These are phyloP conservation scores for Parascedosporium putredinis DNA, from an alignment of 2,329 filamentous ascomycete genomes.

Conservation along the genomic window DNA sequence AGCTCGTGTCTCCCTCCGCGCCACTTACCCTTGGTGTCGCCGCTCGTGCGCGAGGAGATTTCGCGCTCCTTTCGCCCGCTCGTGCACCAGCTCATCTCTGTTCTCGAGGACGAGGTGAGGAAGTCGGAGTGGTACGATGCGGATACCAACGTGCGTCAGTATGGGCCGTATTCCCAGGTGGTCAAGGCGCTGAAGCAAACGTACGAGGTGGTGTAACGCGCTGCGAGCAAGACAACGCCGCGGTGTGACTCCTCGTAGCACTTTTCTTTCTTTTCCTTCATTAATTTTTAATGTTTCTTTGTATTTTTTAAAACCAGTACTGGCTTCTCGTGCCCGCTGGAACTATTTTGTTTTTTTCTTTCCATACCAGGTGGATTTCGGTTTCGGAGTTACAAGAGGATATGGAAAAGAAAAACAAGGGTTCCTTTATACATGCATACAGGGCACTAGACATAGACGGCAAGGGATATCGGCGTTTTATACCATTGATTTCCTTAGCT, in stretches of 20 bases:
- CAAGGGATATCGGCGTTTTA: too few species aligned
- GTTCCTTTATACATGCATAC: too few species aligned
- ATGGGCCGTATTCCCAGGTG: slow-evolving; percentile 3
- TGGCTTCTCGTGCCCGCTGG: too few species aligned
- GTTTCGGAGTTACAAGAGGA: too few species aligned
- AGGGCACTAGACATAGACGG: too few species aligned
- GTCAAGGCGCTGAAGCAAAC: slow-evolving; percentile 5
- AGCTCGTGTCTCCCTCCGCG: slow-evolving; percentile 2
- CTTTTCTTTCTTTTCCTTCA: neutral
- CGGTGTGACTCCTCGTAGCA: neutral
- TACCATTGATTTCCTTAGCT: too few species aligned
- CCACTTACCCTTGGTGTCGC: neutral
- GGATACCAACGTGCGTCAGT: slow-evolving; percentile 7
- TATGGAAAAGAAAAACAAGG: too few species aligned
- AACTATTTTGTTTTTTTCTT: neutral
- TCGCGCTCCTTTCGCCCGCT: neutral
- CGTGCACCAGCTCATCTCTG: neutral
- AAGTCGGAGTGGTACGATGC: slow-evolving; percentile 7
- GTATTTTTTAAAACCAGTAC: too few species aligned
- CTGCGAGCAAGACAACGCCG: neutral
- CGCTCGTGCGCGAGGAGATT: neutral
- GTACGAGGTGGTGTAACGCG: neutral
- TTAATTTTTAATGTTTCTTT: too few species aligned
- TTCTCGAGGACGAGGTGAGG: slow-evolving; percentile 3
- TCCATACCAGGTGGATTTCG: too few species aligned